phyloP scores from a whole-genome alignment of 2,329 filamentous ascomycete species.

The Aureobasidium sp. region DNA sequence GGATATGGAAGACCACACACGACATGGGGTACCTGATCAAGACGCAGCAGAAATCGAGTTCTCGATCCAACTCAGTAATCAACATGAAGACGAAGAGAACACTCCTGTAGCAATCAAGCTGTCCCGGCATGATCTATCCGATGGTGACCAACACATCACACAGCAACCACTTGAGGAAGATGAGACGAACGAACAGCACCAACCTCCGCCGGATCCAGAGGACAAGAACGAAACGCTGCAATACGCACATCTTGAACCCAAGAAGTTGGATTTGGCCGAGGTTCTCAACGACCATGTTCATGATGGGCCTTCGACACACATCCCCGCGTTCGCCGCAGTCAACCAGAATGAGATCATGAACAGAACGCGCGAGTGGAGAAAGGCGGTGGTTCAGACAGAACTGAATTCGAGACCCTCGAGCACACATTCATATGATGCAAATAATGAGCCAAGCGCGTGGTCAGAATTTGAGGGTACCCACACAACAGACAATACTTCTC shows the following conservation, averaged over 20 bases:
- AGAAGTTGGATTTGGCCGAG: neutral
- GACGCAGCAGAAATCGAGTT: neutral
- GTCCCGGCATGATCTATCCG: neutral
- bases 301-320: neutral
- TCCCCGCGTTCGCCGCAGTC: neutral
- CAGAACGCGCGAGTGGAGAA: slow-evolving; percentile 93
- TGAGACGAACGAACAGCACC: too few species aligned
- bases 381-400: slow-evolving; percentile 74
- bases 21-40: neutral
- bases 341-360: slow-evolving; percentile 61
- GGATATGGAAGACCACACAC: neutral
- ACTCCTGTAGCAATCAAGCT: neutral
- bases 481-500: neutral
- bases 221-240: neutral
- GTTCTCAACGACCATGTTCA: neutral
- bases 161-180: neutral
- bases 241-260: neutral
- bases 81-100: neutral
- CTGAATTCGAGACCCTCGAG: slow-evolving; percentile 16
- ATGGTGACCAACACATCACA: neutral
- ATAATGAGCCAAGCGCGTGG: neutral
- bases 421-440: slow-evolving; percentile 7
- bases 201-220: neutral
- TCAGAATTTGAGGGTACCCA: neutral
- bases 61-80: neutral